Evolutionary conservation across 2,329 filamentous ascomycete genomes (phyloP).

Genomic region (Hawksworthiomyces lignivorus): DNA sequence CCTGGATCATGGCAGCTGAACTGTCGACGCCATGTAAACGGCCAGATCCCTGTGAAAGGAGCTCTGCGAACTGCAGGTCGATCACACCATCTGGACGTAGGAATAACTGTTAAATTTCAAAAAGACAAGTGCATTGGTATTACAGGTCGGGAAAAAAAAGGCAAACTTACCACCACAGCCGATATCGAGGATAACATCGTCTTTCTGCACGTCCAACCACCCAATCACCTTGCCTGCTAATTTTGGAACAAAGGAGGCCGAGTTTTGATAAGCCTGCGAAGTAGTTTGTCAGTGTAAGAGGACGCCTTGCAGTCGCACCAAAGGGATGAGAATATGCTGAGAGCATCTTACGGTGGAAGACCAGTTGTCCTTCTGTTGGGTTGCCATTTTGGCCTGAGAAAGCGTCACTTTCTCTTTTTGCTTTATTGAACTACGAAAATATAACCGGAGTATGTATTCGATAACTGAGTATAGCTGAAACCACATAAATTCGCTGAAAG

Average conservation of each 20-base stretch:
- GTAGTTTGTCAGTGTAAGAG: background rate
- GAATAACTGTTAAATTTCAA: no score
- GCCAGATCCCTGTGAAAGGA: slow-evolving; percentile 37
- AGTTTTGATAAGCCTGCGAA: slow-evolving; percentile 49
- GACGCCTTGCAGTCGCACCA: no score
- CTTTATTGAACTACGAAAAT: no score
- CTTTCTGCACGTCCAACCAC: slow-evolving; percentile 50
- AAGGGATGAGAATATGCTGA: no score
- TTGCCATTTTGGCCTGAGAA: slow-evolving; percentile 13
- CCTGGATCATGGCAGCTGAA: slow-evolving; percentile 50
- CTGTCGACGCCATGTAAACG: slow-evolving; percentile 50
- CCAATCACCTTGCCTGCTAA: slow-evolving; percentile 49
- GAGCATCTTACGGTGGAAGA: no score
- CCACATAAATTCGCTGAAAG: no score
- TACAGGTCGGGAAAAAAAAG: slow-evolving; percentile 2
- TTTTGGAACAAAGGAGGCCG: slow-evolving; percentile 57
- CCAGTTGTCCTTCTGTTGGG: slow-evolving; percentile 28
- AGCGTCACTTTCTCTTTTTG: background rate
- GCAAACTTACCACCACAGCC: slow-evolving; percentile 50
- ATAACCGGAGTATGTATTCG: no score
- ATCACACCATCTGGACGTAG: slow-evolving; percentile 45
- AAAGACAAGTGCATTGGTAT: no score
- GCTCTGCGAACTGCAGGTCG: slow-evolving; percentile 43
- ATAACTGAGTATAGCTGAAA: no score
- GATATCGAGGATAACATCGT: slow-evolving; percentile 53